phyloP scores from a whole-genome alignment of 1,284 basidiomycete species.

The Polyporus tsugae region DNA sequence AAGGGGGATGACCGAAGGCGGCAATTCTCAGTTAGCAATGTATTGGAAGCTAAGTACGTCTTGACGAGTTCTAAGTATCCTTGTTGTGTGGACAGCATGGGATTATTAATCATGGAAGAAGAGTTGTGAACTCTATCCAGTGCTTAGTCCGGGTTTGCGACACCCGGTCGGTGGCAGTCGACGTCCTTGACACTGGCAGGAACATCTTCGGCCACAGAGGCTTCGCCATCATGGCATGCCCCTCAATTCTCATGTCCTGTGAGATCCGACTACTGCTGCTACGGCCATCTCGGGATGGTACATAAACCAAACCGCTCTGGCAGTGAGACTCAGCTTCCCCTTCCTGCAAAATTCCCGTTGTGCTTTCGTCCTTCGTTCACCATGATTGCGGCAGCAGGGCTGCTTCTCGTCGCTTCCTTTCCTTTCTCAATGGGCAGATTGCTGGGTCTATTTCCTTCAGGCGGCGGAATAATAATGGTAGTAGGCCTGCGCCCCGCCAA shows the following conservation, averaged over 20 bases:
- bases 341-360: background rate
- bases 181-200: background rate
- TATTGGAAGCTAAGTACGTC: background rate
- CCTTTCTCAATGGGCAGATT: background rate
- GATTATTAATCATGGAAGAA: background rate
- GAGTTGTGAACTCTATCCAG: background rate
- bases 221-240: background rate
- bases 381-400: conserved; percentile 8
- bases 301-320: background rate
- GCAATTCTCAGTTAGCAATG: background rate
- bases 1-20: background rate
- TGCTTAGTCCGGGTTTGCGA: background rate
- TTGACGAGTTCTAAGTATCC: background rate
- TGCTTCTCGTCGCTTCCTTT: conserved; percentile 4
- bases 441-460: background rate
- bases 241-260: background rate
- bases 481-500: conserved; percentile 35
- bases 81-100: background rate
- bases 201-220: background rate
- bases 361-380: background rate
- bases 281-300: conserved; percentile 1
- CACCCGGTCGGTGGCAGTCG: background rate
- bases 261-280: background rate
- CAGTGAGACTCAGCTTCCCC: background rate
- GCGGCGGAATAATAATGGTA: background rate